These are phyloP conservation scores for Huntiella moniliformis DNA, from an alignment of 2,329 filamentous ascomycete species.

Conservation along the genomic window DNA sequence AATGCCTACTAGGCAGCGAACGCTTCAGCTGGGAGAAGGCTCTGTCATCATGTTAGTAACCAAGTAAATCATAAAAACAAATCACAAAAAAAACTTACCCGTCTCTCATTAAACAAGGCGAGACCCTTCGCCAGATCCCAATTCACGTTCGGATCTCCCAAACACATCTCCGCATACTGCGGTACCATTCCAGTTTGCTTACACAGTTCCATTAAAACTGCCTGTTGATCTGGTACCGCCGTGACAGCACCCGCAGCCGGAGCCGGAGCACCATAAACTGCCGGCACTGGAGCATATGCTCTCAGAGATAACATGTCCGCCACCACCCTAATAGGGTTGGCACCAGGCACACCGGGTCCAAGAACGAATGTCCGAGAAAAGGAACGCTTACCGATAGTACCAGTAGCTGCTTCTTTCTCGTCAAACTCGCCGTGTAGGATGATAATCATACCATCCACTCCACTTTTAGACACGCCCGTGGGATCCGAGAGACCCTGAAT, in stretches of 20 bases:
- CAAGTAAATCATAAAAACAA: neutral
- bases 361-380: slow-evolving; percentile 70
- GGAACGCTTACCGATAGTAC: slow-evolving; percentile 46
- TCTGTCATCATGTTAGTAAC: slow-evolving; percentile 5
- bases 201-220: slow-evolving; percentile 56
- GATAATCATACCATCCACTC: slow-evolving; percentile 62
- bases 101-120: slow-evolving; percentile 55
- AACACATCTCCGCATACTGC: slow-evolving; percentile 62
- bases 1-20: slow-evolving; percentile 4
- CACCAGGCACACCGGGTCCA: slow-evolving; percentile 49
- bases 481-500: slow-evolving; percentile 54
- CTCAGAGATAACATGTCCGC: slow-evolving; percentile 63
- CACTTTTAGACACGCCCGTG: slow-evolving; percentile 38
- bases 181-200: slow-evolving; percentile 64
- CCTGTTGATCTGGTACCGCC: slow-evolving; percentile 38
- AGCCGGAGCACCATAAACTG: slow-evolving; percentile 15
- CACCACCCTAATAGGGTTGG: slow-evolving; percentile 51
- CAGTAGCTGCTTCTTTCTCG: slow-evolving; percentile 41
- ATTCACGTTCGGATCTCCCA: slow-evolving; percentile 42
- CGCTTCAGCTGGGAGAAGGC: slow-evolving; percentile 10
- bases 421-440: slow-evolving; percentile 72
- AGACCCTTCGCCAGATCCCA: slow-evolving; percentile 69
- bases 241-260: slow-evolving; percentile 15
- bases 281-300: slow-evolving; percentile 37
- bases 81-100: slow-evolving; percentile 28